Evolutionary conservation across 2,329 filamentous ascomycete genomes (phyloP).

Genomic region (Alternaria infectoria): DNA sequence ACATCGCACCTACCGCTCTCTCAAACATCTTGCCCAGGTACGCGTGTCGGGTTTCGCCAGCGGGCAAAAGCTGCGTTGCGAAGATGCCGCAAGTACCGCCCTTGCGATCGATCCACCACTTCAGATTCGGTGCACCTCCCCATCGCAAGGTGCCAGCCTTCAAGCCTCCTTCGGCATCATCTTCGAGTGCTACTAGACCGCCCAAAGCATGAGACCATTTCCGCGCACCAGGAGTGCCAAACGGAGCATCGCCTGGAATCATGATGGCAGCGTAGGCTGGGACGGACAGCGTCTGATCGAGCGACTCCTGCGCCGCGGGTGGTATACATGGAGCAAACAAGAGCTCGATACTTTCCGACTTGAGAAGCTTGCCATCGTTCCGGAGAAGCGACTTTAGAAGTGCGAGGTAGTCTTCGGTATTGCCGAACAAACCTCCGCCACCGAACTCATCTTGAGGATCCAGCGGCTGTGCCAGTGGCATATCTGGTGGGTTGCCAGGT

Average conservation of each 20-base stretch:
- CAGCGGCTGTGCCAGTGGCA: conserved; percentile 3
- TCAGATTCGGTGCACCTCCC: conserved; percentile 31
- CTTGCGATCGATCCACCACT: conserved; percentile 38
- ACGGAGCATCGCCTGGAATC: conserved; percentile 21
- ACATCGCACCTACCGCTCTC: conserved; percentile 18
- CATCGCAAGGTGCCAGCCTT: conserved; percentile 20
- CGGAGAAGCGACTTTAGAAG: conserved; percentile 25
- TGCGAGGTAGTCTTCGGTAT: conserved; percentile 25
- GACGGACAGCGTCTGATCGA: conserved; percentile 9
- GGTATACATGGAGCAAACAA: conserved; percentile 22
- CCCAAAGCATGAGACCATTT: conserved; percentile 24
- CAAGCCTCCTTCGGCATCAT: conserved; percentile 13
- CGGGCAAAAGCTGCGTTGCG: conserved; percentile 31
- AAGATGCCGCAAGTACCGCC: conserved; percentile 32
- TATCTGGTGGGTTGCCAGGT: background rate
- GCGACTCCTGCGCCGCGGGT: conserved; percentile 1
- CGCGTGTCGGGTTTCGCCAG: conserved; percentile 28
- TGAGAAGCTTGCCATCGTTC: conserved; percentile 25
- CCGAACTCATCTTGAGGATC: conserved; percentile 25
- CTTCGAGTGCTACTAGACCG: conserved; percentile 21
- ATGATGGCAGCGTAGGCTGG: conserved; percentile 13
- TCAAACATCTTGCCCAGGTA: conserved; percentile 26
- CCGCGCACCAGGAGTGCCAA: conserved; percentile 12
- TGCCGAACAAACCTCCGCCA: conserved; percentile 25
- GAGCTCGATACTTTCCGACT: conserved; percentile 15